Percentiles rank a stretch among this genome's conserved stretches.
Conservation (phyloP, 331 rosid genomes). For the Erythrophleum ivorense region DNA sequence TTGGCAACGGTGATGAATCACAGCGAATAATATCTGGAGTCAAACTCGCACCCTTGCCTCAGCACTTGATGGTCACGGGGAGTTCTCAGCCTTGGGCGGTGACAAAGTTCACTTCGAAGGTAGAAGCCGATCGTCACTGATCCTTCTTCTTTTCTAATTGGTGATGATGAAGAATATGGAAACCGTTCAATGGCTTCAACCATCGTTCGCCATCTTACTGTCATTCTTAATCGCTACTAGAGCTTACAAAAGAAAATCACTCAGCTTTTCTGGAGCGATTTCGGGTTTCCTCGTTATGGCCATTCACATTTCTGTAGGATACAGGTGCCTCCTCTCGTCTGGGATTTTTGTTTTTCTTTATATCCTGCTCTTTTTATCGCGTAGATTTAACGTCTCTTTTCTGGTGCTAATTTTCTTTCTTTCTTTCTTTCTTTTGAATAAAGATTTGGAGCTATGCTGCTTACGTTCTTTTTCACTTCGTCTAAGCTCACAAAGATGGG, state of each 20-base stretch:
- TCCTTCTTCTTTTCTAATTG: not conserved
- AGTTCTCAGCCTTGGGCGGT: not conserved
- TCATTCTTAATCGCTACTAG: constrained; percentile 57
- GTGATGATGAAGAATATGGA: constrained; percentile 47
- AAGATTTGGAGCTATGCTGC: constrained; percentile 83
- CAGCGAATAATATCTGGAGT: not conserved
- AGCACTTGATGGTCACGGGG: not conserved
- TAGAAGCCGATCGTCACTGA: not conserved
- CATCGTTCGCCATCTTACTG: constrained; percentile 50
- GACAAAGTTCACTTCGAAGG: not conserved
- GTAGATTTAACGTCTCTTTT: not conserved
- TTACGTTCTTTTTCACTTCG: constrained; percentile 81
- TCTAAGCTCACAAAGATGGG: constrained; percentile 83
- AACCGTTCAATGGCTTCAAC: constrained; percentile 44
- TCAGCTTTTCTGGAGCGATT: constrained; percentile 77
- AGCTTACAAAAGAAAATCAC: constrained; percentile 69
- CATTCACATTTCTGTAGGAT: constrained; percentile 63
- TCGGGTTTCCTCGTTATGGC: constrained; percentile 73
- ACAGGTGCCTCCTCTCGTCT: constrained; percentile 49
- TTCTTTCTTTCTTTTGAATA: not conserved
- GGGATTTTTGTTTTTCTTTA: not conserved
- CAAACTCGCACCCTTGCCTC: not conserved
- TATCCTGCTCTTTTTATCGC: not conserved
- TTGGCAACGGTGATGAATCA: not conserved
- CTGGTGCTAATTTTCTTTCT: not conserved